Base-by-base conservation (phyloP, 805 yeast species). In the Candida argentea region DNA sequence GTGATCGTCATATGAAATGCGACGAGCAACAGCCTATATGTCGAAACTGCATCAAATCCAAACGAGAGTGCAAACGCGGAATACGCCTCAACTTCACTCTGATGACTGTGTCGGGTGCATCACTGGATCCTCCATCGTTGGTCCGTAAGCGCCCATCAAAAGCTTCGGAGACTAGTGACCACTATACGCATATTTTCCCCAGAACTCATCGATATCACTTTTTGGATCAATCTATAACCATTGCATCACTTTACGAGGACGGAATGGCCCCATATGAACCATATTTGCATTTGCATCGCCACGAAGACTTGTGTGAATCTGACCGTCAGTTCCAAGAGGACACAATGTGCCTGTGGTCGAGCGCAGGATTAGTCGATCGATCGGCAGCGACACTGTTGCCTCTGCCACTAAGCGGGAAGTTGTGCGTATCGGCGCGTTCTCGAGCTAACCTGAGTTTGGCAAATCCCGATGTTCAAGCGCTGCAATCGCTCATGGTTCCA, bases 1-100 rank as follows among this genome's bases (percentile, higher is more conserved):
- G 82, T 29, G 70, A 72, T 34, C 60, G 82, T 24, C 76, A 76
- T 47, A 71, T 75, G 58, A 76, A 74, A 43, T 76, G 83, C 49
- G 82, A 76, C 42, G 79, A 73, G 44, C 67, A 61, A 22, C 65
- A 65, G 30, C 83, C 83, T 1, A 67, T 67, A 19, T 76, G 83
- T 46, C 58, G 64, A 22, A 71, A 73, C 40, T 59, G 80, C 46
- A 53, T 66, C 27, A 68, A 66, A 29, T 61, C 73, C 6, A 58
- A 62, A 26, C 51, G 70, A 22, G 52, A 50, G 25, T 70, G 76
- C 37, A 57, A 60, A 38, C 46, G 69, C 31, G 73, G 73, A 1
- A 45, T 56, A 8, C 52, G 69, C 29, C 47, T 65, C 24, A 67
- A 65, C 38, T 65, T 67, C 41, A 54, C 64, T 20, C 69, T 52